These are phyloP conservation scores for Botrytis deweyae DNA, from an alignment of 2,329 filamentous ascomycete genomes.

Conservation along the genomic window DNA sequence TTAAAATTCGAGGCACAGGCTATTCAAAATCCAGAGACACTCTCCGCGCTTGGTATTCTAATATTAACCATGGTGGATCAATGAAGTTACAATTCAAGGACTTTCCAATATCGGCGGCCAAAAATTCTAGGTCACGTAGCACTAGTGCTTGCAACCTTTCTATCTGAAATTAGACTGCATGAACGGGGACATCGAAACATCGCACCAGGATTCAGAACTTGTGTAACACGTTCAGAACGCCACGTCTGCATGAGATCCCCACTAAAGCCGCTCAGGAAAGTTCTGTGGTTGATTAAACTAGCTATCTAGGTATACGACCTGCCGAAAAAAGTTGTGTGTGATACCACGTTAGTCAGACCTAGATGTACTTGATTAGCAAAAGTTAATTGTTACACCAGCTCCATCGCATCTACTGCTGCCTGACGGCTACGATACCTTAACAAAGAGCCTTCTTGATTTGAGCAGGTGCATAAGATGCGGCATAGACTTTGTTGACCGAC, in stretches of 20 bases:
- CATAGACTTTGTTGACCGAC: background rate
- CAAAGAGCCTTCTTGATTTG: constrained; percentile 10
- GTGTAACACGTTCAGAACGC: background rate
- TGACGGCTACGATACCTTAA: background rate
- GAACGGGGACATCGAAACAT: background rate
- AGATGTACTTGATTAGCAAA: background rate
- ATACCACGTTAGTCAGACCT: background rate
- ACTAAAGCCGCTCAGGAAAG: background rate
- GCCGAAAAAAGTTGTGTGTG: background rate
- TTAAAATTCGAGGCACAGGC: background rate
- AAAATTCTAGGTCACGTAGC: constrained; percentile 3
- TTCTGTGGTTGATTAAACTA: background rate
- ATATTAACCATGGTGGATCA: background rate
- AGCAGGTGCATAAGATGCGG: constrained; percentile 4
- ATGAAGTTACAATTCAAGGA: background rate
- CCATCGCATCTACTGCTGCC: background rate
- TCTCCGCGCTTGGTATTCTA: background rate
- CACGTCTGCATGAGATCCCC: background rate
- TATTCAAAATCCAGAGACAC: background rate
- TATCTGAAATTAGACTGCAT: constrained; percentile 5
- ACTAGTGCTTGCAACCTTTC: background rate
- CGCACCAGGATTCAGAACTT: background rate
- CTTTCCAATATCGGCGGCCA: background rate
- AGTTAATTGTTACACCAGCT: background rate
- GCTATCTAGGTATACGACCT: background rate